These are phyloP conservation scores for Pleomassaria siparia DNA, from an alignment of 2,329 filamentous ascomycete species.

Conservation along the genomic window DNA sequence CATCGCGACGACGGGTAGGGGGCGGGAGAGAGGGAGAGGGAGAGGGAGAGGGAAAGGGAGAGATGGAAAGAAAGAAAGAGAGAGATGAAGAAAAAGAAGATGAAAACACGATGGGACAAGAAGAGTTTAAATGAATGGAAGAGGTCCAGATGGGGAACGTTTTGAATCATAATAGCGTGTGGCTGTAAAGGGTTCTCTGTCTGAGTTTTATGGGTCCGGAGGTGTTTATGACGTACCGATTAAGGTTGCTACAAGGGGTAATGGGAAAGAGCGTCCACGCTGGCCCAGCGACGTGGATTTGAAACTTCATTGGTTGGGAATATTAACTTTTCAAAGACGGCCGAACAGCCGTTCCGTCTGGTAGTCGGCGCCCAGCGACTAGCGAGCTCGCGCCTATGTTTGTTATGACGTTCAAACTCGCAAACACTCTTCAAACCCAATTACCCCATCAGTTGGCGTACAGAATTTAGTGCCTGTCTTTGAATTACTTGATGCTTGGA, in stretches of 20 bases:
- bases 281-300: slow-evolving; percentile 5
- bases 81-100: too few relatives aligned
- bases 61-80: not conserved
- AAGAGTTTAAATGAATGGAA: too few relatives aligned
- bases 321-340: too few relatives aligned
- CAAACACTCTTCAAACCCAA: not conserved
- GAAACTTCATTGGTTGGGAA: not conserved
- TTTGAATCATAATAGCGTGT: slow-evolving; percentile 23
- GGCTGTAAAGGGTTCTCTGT: slow-evolving; percentile 20
- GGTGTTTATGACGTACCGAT: slow-evolving; percentile 30
- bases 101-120: too few relatives aligned
- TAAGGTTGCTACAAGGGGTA: too few relatives aligned
- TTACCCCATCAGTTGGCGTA: too few relatives aligned
- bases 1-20: slow-evolving; percentile 11
- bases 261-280: not conserved
- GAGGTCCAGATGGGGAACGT: slow-evolving; percentile 3
- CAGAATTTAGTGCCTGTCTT: too few relatives aligned
- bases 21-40: not conserved
- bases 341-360: too few relatives aligned
- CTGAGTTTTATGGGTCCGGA: slow-evolving; percentile 23
- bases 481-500: not conserved
- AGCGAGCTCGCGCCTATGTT: not conserved
- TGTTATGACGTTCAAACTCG: not conserved
- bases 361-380: not conserved
- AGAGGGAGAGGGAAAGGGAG: not conserved